Evolutionary conservation across 2,329 filamentous ascomycete species (phyloP), one percentile per base, ranked within the genome.

Genomic region (Sporothrix euskadiensis): DNA sequence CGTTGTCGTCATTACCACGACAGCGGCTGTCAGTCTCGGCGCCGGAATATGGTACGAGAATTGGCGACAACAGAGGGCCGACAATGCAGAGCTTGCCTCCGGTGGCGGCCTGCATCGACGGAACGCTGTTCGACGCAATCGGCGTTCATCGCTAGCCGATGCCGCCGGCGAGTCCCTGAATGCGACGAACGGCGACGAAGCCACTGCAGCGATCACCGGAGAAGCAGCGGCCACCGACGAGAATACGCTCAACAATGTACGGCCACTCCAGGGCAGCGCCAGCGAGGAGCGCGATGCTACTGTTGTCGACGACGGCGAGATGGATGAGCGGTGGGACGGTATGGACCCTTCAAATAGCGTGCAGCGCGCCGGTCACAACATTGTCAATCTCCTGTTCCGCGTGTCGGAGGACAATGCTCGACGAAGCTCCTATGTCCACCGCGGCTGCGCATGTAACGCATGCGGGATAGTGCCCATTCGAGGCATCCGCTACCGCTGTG

Each of bases 351-450:
- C 80, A 19, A 80, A 81, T 73, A 80, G 83, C 72, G 80, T 83
- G 44, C 84, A 85, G 74, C 85, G 85, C 73, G 87, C 84, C 47
- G 93, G 92, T 7, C 92, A 96, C 78, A 94, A 94, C 74, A 90
- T 97, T 68, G 91, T 97, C 63, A 93, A 90, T 75, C 85, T 98
- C 1, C 86, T 98, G 0, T 98, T 97, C 80, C 89, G 94, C 74
- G 97, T 98, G 65, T 97, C 94, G 0, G 94, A 98, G 81, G 94
- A 98, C 77, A 94, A 97, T 80, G 94, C 94, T 0, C 89, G 91
- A 73, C 88, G 93, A 70, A 95, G 96, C 80, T 92, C 94, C 26
- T 97, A 96, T 79, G 91, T 98, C 30, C 96, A 99, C 81, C 88
- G 95, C 14, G 95, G 96, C 14, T 97, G 97, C 75, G 92, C 91